These are phyloP conservation scores for Trichosporon coremiiforme DNA, from an alignment of 1,284 basidiomycete species.

Conservation along the genomic window DNA sequence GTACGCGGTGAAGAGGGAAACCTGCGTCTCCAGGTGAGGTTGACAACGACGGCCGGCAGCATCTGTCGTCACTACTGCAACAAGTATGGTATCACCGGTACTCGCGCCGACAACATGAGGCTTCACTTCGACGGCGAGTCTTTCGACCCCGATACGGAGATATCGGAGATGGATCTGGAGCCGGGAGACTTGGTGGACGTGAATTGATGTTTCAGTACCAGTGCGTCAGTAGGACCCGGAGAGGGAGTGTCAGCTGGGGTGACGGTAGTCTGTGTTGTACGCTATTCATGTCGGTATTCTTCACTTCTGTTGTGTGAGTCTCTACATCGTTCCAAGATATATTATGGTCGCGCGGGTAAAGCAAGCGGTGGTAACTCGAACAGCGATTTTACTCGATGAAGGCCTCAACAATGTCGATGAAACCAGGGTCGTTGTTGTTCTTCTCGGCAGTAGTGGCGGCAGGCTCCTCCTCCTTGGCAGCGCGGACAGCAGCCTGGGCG, in stretches of 20 bases:
- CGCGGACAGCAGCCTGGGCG: constrained; percentile 42
- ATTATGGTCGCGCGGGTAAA: not conserved
- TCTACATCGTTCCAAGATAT: not conserved
- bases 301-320: not conserved
- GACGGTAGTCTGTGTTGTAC: constrained; percentile 1
- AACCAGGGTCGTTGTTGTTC: constrained; percentile 35
- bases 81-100: constrained; percentile 21
- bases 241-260: not conserved
- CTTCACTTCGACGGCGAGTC: constrained; percentile 40
- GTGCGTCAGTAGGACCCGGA: not conserved
- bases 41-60: constrained; percentile 18
- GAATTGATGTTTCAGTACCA: not conserved
- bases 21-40: constrained; percentile 9
- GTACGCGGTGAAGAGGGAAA: constrained; percentile 27
- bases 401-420: constrained; percentile 51
- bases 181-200: constrained; percentile 42
- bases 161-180: constrained; percentile 40
- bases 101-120: constrained; percentile 27
- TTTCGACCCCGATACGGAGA: constrained; percentile 26
- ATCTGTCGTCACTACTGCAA: constrained; percentile 35
- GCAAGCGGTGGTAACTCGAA: too few relatives aligned
- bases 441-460: constrained; percentile 28
- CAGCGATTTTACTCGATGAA: constrained; percentile 47
- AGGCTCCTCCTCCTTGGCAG: constrained; percentile 36
- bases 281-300: not conserved